Evolutionary conservation across 1,139 yeast genomes (phyloP), one percentile per base, ranked within the genome.

Genomic region (Diutina ranongensis): DNA sequence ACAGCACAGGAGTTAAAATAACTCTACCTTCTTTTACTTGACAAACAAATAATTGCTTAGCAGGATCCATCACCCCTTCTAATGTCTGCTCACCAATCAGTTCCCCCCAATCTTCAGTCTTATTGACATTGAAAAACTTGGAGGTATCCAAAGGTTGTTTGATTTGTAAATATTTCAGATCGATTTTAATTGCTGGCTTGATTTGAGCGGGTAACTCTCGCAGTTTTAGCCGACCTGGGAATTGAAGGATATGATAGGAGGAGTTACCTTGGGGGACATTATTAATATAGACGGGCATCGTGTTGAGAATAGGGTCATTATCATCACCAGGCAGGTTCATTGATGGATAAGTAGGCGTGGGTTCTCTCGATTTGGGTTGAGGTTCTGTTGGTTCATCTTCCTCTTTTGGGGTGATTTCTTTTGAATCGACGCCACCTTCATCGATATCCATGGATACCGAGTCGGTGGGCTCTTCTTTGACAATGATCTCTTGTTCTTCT

Each of bases 91-190:
- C 42, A 12, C 42, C 42, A 15, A 38, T 38, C 15, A 10, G 4
- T 10, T 38, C 42, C n/a, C 42, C 42, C 42, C 42, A 38, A 9
- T n/a, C 31, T 9, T 38, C 42, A 13, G 32, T 25, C 33, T 38
- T 38, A 32, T 38, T 38, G 32, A 38, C 42, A 38, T 38, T 38
- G 32, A 38, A 38, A 20, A 38, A 38, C 32, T 22, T 21, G 32
- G 42, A 7, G 12, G 32, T 38, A 15, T 38, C 42, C 42, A 38
- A 38, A 18, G 42, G 42, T 25, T n/a, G 32, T 20, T 38, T 38
- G 19, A 38, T 25, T 25, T 38, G 42, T 10, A 38, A 15, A 25
- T 38, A 38, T 4, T 38, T 38, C 42, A 25, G 33, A n/a, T 21
- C 20, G 12, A 25, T 27, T 21, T 38, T 38, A 32, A 38, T 25